Percentiles rank a stretch among this genome's conserved stretches.
These are phyloP conservation scores for Sungouiella blattae DNA, from an alignment of 805 yeast genomes.

Conservation along the genomic window DNA sequence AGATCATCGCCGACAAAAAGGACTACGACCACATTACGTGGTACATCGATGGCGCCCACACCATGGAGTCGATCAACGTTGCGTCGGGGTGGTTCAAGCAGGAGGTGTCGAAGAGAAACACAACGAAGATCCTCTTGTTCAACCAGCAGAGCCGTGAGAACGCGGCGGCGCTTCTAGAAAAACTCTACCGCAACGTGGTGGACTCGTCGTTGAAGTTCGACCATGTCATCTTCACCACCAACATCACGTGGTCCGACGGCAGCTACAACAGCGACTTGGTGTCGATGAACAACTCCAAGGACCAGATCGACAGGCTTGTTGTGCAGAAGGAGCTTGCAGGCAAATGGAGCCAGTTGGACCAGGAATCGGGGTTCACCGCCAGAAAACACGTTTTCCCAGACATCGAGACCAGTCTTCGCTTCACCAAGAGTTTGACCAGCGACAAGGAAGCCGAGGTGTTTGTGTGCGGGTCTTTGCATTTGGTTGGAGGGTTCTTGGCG, in stretches of 20 bases:
- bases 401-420: slow-evolving; percentile 69
- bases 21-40: slow-evolving; percentile 52
- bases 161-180: slow-evolving; percentile 58
- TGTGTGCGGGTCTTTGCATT: slow-evolving; percentile 90
- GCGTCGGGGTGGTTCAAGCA: slow-evolving; percentile 74
- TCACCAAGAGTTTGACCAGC: slow-evolving; percentile 45
- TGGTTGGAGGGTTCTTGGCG: slow-evolving; percentile 90
- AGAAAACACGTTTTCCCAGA: slow-evolving; percentile 58
- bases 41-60: slow-evolving; percentile 95
- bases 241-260: slow-evolving; percentile 87
- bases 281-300: slow-evolving; percentile 78
- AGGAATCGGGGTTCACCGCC: slow-evolving; percentile 22
- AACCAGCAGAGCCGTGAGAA: slow-evolving; percentile 92
- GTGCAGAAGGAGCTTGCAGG: slow-evolving; percentile 76
- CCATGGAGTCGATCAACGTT: slow-evolving; percentile 80
- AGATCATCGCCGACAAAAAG: slow-evolving; percentile 50
- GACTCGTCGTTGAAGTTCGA: slow-evolving; percentile 52
- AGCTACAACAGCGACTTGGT: slow-evolving; percentile 76
- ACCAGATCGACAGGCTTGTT: slow-evolving; percentile 70
- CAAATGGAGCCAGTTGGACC: slow-evolving; percentile 60
- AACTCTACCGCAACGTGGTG: slow-evolving; percentile 42
- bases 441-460: slow-evolving; percentile 57
- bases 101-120: slow-evolving; percentile 10
- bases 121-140: slow-evolving; percentile 62
- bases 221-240: slow-evolving; percentile 82